Evolutionary conservation across 306 rosid species (phyloP).

Genomic region (Fagus crenata): DNA sequence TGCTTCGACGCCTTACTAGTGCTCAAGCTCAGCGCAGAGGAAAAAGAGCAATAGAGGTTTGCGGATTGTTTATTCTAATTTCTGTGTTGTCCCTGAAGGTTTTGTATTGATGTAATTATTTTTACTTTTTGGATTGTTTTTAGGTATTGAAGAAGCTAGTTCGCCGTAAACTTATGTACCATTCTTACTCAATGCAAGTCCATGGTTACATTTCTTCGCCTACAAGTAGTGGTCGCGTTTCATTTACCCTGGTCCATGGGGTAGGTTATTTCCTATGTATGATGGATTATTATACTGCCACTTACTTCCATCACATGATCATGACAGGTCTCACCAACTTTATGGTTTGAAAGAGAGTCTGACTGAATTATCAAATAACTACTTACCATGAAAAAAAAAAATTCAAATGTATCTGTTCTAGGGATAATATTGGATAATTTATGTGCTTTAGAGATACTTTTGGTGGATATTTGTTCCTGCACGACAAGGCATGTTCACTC

Average conservation of each 20-base stretch:
- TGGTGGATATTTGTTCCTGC: background rate
- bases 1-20: conserved; percentile 79
- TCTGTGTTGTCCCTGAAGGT: background rate
- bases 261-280: conserved; percentile 45
- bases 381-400: too few species aligned
- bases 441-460: too few species aligned
- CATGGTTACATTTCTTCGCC: conserved; percentile 80
- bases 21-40: conserved; percentile 94
- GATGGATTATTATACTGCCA: conserved; percentile 16
- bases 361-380: background rate
- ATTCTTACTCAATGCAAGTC: conserved; percentile 95
- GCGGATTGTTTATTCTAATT: conserved; percentile 16
- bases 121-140: conserved; percentile 9
- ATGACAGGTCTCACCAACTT: conserved; percentile 13
- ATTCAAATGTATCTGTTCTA: too few species aligned
- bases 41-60: conserved; percentile 87
- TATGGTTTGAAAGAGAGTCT: background rate
- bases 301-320: conserved; percentile 10
- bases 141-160: conserved; percentile 87
- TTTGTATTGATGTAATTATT: conserved; percentile 16
- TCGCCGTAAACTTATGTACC: conserved; percentile 77
- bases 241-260: conserved; percentile 93
- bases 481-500: background rate
- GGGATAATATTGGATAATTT: too few species aligned
- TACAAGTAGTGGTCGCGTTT: conserved; percentile 50